Percentiles rank a stretch among this genome's conserved stretches.
phyloP scores from a whole-genome alignment of 2,329 filamentous ascomycete species.

The Clathrospora elynae region DNA sequence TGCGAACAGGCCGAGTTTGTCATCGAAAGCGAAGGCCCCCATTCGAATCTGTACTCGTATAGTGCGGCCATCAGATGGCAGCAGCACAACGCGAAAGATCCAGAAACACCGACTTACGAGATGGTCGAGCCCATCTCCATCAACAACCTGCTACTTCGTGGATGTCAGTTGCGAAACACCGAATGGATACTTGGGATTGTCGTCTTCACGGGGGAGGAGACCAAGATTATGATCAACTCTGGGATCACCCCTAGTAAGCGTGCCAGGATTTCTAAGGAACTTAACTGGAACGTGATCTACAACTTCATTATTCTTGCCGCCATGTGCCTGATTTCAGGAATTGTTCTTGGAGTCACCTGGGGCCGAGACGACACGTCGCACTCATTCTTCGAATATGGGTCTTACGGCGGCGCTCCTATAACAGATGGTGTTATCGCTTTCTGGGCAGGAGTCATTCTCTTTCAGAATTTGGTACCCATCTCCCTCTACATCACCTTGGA shows the following conservation, averaged over 20 bases:
- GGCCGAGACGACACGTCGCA: slow-evolving; percentile 73
- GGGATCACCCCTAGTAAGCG: slow-evolving; percentile 95
- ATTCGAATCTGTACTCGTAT: slow-evolving; percentile 95
- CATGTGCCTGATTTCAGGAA: slow-evolving; percentile 85
- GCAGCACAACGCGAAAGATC: slow-evolving; percentile 69
- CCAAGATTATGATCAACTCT: slow-evolving; percentile 99
- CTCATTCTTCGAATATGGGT: slow-evolving; percentile 82
- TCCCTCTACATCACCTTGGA: slow-evolving; percentile 97
- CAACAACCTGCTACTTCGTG: slow-evolving; percentile 92
- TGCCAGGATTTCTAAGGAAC: slow-evolving; percentile 83
- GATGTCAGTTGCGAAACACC: slow-evolving; percentile 91
- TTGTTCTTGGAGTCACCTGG: slow-evolving; percentile 87
- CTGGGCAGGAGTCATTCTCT: slow-evolving; percentile 91
- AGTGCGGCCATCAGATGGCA: slow-evolving; percentile 87
- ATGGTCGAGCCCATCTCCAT: slow-evolving; percentile 95
- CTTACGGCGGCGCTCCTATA: slow-evolving; percentile 72
- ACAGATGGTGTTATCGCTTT: slow-evolving; percentile 95
- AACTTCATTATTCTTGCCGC: slow-evolving; percentile 89
- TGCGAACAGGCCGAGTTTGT: slow-evolving; percentile 87
- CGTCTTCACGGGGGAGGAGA: slow-evolving; percentile 92
- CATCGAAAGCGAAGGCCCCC: slow-evolving; percentile 88
- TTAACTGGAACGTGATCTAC: slow-evolving; percentile 97
- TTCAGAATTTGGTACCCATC: slow-evolving; percentile 98
- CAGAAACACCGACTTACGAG: slow-evolving; percentile 66
- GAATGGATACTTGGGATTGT: slow-evolving; percentile 95